Evolutionary conservation across 345 rosid species (phyloP), one percentile per base, ranked within the genome.

Genomic region (Pugionium dolabratum): DNA sequence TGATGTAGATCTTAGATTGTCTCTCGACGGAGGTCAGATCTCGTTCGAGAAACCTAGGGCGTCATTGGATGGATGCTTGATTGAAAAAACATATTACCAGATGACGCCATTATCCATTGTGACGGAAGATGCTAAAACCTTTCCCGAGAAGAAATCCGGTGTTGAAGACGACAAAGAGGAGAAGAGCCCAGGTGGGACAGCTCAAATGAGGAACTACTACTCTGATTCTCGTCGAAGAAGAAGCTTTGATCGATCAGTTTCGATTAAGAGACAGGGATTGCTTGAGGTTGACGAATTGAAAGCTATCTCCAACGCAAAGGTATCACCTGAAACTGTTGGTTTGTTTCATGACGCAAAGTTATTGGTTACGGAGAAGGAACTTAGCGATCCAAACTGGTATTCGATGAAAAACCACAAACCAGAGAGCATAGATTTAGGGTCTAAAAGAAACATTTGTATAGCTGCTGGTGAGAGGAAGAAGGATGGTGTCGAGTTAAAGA

Each of bases 31-130:
- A 65, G 73, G 77, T 32, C 72, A 84, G 56, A 66, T 73, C 57
- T 88, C 86, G 10, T 79, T 88, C 18, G 94, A 85, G 54, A 85
- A 83, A 58, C 97, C 96, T 35, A 81, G 91, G 70, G 87, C 87
- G 68, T 93, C 94, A 9, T 85, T 90, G 87, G 94, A 93, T 44
- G 94, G 97, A 4, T 78, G 75, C 32, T 75, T 86, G 78, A 78
- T 81, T 26, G 96, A 87, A 0, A 86, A 80, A 63, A 59, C 77
- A 3, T 77, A 79, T 66, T 81, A 80, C n/a, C 75, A 76, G 80
- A 69, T 73, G 25, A 48, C 73, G n/a, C 76, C 86, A 7, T 53
- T 81, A 75, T 80, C 83, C 37, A 71, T 83, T 6, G 87, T 81
- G 8, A 64, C 71, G 6, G 91, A 84, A 73, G 84, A 84, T 67